Evolutionary conservation across 116 monocot species (phyloP), one percentile per base, ranked within the genome.

Genomic region (Dioscorea cayenensis): DNA sequence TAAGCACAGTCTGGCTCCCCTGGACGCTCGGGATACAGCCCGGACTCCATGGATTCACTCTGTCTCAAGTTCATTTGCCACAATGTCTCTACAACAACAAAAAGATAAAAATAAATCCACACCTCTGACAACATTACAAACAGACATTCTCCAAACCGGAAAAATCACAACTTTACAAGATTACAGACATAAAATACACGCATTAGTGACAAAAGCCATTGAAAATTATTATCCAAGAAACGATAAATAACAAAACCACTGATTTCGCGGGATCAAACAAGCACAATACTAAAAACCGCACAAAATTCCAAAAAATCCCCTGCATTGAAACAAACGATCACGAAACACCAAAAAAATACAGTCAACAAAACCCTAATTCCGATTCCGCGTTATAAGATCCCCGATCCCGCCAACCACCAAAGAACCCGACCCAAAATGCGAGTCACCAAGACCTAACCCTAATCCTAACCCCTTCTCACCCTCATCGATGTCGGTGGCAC

Each of bases 1-100:
- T 90, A 96, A 64, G 90, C 63, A 77, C 96, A 96, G 75, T 96
- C 96, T 65, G 84, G 81, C 85, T 92, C 92, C 14, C 93, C 96
- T 0, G 79, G 84, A 29, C 93, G 87, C 77, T 92, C 88, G 2
- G 96, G 96, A 71, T 84, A 96, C 12, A 78, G 75, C 63, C 84
- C 90, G 27, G 76, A 50, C 28, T 92, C 90, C 79, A 86, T 81
- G 14, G 60, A 19, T 65, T 84, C 92, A 1, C 84, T 74, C 29
- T 52, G 61, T 76, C 84, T 82, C 77, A 86, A 66, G 73, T 66
- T 83, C 86, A 86, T 84, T 75, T 83, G 86, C 93, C 96, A 88
- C 88, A 88, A 76, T 60, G 74, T 68, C 73, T 96, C 96, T 90
- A 82, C 71, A 82, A 71, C 50, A 74, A 61, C 71, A 77, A 32